A percentile compares a stretch with the other conserved stretches of the same genome.
These are phyloP conservation scores for Avena insularis DNA, from an alignment of 176 grass and related monocot genomes.

Conservation along the genomic window DNA sequence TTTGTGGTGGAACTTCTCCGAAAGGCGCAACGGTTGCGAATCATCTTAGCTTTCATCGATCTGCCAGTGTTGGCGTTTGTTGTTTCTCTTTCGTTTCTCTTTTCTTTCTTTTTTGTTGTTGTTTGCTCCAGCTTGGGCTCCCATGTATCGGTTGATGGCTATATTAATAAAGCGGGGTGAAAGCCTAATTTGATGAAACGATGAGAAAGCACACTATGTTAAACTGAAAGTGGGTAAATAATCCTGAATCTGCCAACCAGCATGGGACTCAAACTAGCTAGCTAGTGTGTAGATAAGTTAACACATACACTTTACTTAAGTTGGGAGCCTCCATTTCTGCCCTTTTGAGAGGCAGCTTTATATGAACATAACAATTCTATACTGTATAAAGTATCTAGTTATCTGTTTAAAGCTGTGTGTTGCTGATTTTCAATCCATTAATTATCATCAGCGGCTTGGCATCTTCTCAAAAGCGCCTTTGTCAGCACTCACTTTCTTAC, in stretches of 20 bases:
- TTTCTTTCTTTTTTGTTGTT: no score
- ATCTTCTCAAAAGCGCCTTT: conserved; percentile 32
- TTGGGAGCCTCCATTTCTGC: conserved; percentile 8
- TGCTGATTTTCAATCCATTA: background rate
- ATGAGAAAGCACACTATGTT: background rate
- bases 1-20: no score
- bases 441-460: conserved; percentile 7
- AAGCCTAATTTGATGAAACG: no score
- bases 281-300: conserved; percentile 19
- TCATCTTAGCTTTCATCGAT: no score
- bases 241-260: conserved; percentile 40
- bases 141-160: no score
- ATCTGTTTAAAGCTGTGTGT: background rate
- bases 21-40: no score
- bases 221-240: conserved; percentile 24
- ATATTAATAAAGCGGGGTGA: no score
- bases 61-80: no score
- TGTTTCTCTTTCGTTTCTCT: no score
- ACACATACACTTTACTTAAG: background rate
- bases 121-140: no score
- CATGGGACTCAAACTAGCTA: conserved; percentile 26
- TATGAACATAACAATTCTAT: background rate
- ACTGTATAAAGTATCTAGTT: background rate
- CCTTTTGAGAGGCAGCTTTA: conserved; percentile 21
- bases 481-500: background rate